Base-by-base conservation (phyloP, 208 protist genomes). In the Plasmodiophora brassicae region DNA sequence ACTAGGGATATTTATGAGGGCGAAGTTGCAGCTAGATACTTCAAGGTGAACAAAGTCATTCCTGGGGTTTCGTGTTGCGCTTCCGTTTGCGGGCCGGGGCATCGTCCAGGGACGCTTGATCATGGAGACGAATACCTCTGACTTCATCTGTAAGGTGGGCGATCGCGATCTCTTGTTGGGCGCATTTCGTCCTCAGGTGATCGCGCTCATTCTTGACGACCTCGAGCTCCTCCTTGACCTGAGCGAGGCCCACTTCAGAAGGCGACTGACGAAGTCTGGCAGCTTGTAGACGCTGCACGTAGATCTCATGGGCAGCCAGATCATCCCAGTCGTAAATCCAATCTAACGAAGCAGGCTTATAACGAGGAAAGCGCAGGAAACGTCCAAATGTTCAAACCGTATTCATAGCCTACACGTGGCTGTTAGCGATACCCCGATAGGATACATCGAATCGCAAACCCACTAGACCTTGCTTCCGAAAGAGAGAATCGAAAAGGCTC, bases 391-490 rank as follows among this genome's bases (percentile, higher is more conserved):
- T n/a, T n/a, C n/a, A n/a, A n/a, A n/a, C n/a, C 65, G 41, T 78
- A 78, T 32, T 78, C 65, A 32, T 78, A 78, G 14, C 65, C n/a
- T n/a, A n/a, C n/a, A n/a, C n/a, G n/a, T n/a, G n/a, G n/a, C n/a
- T n/a, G n/a, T n/a, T n/a, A n/a, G n/a, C n/a, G n/a, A n/a, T n/a
- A n/a, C n/a, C n/a, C n/a, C n/a, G n/a, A n/a, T n/a, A n/a, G n/a
- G n/a, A n/a, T n/a, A n/a, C 84, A 86, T 22, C 84, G 38, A 86
- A 71, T 86, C 84, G 84, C 39, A 86, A 14, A 86, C n/a, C 35
- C 84, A 86, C 38, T 86, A n/a, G 45, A n/a, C 39, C 87, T 28
- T 84, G 43, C 32, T 87, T 85, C 71, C 72, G 54, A 88, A 89
- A 89, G 5, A 89, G 71, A 71, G 28, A 39, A 85, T 71, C 36